Percentiles rank a stretch among this genome's conserved stretches.
phyloP scores from a whole-genome alignment of 805 yeast species.

The Priceomyces castillae region DNA sequence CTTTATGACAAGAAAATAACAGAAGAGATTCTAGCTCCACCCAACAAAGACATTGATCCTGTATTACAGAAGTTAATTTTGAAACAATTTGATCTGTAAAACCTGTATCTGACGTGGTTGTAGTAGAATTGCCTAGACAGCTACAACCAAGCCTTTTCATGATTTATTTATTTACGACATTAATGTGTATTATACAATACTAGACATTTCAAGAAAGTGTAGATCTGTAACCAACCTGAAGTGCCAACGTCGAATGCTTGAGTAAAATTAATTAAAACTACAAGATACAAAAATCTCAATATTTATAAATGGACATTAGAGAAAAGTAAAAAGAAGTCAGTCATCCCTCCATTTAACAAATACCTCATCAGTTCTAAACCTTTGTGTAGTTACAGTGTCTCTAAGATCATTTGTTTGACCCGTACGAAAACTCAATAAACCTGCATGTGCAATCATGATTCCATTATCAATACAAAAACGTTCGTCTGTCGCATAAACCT shows the following conservation, averaged over 20 bases:
- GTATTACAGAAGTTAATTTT: conserved; percentile 4
- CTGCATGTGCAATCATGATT: conserved; percentile 99
- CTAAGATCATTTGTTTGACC: conserved; percentile 61
- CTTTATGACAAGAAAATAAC: too few species aligned
- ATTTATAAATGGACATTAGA: neutral
- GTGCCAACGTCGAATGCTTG: neutral
- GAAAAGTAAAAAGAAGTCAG: conserved; percentile 15
- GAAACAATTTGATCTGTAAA: conserved; percentile 16
- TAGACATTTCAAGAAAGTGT: neutral
- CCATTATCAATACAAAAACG: conserved; percentile 97
- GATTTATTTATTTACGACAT: conserved; percentile 4
- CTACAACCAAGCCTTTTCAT: conserved; percentile 8
- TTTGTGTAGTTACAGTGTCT: conserved; percentile 85
- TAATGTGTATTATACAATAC: conserved; percentile 8
- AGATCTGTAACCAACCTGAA: neutral
- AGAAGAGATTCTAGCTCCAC: neutral
- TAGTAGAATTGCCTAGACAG: neutral
- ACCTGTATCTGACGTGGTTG: conserved; percentile 31
- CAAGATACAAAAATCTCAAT: too few species aligned
- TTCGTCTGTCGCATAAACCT: conserved; percentile 93
- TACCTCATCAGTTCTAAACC: conserved; percentile 94
- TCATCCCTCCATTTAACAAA: conserved; percentile 84
- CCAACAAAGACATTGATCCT: conserved; percentile 3
- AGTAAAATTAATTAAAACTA: too few species aligned
- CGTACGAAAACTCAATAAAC: conserved; percentile 78